Conservation (phyloP, 768 basidiomycete species). For the Dendrothele bispora region DNA sequence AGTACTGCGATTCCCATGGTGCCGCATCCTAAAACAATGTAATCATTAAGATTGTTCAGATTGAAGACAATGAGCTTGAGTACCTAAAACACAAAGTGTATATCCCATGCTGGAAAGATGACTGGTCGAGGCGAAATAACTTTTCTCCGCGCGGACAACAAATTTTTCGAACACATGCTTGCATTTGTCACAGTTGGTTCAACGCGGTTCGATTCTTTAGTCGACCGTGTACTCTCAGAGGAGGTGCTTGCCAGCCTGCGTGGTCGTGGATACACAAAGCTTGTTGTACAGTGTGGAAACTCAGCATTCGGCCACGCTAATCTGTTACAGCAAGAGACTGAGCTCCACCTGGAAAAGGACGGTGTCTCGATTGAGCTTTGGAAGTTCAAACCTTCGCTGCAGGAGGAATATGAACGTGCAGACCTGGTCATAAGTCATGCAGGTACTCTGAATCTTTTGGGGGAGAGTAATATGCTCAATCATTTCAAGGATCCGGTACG, state of each 20-base stretch:
- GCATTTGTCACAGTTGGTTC: conserved; percentile 89
- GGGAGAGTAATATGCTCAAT: conserved; percentile 2
- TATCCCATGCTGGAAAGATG: conserved; percentile 68
- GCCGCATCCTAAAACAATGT: conserved; percentile 88
- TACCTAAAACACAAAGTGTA: conserved; percentile 86
- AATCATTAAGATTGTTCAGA: conserved; percentile 13
- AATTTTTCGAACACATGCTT: conserved; percentile 30
- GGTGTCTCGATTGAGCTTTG: conserved; percentile 64
- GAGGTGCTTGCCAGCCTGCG: conserved; percentile 57
- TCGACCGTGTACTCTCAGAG: conserved; percentile 56
- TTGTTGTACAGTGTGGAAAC: conserved; percentile 81
- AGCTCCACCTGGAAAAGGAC: conserved; percentile 24
- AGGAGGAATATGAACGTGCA: conserved; percentile 59
- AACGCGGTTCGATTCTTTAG: conserved; percentile 79
- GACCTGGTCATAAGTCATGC: conserved; percentile 93
- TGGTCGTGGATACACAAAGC: conserved; percentile 51
- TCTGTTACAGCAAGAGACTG: conserved; percentile 24
- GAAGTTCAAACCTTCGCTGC: conserved; percentile 74
- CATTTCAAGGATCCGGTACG: conserved; percentile 79
- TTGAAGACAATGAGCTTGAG: conserved; percentile 9
- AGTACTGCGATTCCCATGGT: conserved; percentile 97
- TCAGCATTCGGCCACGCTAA: conserved; percentile 46
- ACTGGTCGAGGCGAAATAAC: neutral
- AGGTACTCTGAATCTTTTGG: conserved; percentile 48
- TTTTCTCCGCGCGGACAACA: too few species aligned